These are phyloP conservation scores for Pseudogymnoascus sp. DNA, from an alignment of 2,329 filamentous ascomycete genomes.

Conservation along the genomic window DNA sequence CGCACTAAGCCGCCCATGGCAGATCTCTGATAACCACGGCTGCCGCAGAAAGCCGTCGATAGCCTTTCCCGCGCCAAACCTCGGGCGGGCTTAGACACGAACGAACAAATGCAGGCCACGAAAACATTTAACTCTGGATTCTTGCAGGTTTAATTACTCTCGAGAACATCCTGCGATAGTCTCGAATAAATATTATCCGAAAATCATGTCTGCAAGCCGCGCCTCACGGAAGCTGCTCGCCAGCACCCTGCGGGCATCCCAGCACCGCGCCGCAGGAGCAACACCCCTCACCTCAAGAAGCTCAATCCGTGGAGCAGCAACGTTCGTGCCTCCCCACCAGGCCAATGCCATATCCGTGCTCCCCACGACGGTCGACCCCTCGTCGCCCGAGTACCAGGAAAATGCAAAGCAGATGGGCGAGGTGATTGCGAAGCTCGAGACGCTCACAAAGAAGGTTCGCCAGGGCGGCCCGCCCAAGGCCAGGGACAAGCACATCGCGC, in stretches of 20 bases:
- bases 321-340: conserved; percentile 73
- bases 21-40: background rate
- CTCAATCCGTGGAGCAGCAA: conserved; percentile 44
- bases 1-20: background rate
- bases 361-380: conserved; percentile 65
- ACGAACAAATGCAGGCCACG: background rate
- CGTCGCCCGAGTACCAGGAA: conserved; percentile 69
- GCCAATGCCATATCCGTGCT: conserved; percentile 75
- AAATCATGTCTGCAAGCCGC: conserved; percentile 40
- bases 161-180: background rate
- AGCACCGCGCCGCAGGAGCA: conserved; percentile 22
- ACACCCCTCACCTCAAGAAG: conserved; percentile 11
- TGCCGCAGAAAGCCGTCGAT: background rate
- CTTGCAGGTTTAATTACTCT: background rate
- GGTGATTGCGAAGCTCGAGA: conserved; percentile 58
- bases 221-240: conserved; percentile 40
- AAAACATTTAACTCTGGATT: conserved; percentile 7
- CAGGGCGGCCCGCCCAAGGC: conserved; percentile 75
- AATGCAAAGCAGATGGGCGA: conserved; percentile 72
- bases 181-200: conserved; percentile 9
- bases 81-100: background rate
- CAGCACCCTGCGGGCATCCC: conserved; percentile 32
- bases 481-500: conserved; percentile 73
- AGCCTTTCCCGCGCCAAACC: background rate
- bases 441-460: conserved; percentile 62